phyloP scores from a whole-genome alignment of 1,284 basidiomycete genomes.

The Pascua guehoae region DNA sequence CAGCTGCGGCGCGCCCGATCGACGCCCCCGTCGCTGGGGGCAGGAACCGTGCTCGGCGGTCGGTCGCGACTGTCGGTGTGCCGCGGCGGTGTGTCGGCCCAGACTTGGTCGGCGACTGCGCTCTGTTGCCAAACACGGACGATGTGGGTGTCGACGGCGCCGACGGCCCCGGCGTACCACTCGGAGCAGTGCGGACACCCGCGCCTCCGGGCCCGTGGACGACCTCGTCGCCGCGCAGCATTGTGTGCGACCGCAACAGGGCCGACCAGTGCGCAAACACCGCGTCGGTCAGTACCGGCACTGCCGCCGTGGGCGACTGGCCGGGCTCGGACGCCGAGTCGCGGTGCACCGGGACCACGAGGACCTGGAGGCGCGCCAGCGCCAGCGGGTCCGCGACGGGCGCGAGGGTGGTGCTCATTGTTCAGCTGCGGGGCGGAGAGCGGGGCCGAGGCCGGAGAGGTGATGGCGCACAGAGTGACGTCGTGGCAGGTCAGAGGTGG shows the following conservation, averaged over 20 bases:
- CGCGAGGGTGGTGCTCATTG: conserved; percentile 1
- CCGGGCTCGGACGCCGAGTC: neutral
- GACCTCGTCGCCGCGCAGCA: conserved; percentile 41
- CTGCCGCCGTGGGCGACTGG: neutral
- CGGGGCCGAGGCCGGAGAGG: too few species aligned
- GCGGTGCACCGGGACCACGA: conserved; percentile 46
- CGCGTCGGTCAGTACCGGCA: conserved; percentile 14
- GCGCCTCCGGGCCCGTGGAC: neutral
- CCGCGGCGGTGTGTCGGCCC: conserved; percentile 4
- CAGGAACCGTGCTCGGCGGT: conserved; percentile 30
- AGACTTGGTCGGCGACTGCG: neutral
- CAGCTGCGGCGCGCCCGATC: conserved; percentile 30
- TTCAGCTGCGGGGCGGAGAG: too few species aligned
- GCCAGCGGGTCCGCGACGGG: conserved; percentile 41
- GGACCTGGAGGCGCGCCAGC: conserved; percentile 43
- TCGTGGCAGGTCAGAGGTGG: too few species aligned
- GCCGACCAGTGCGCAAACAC: conserved; percentile 29
- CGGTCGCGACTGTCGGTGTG: neutral
- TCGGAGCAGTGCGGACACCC: too few species aligned
- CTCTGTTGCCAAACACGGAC: neutral
- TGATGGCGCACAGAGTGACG: too few species aligned
- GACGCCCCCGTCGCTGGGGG: conserved; percentile 24
- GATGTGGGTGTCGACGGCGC: neutral
- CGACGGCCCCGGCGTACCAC: too few species aligned
- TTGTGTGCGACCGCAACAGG: conserved; percentile 32